Base-by-base conservation (phyloP, 129 eudicot genomes). In the Chrysanthemum makinoi region DNA sequence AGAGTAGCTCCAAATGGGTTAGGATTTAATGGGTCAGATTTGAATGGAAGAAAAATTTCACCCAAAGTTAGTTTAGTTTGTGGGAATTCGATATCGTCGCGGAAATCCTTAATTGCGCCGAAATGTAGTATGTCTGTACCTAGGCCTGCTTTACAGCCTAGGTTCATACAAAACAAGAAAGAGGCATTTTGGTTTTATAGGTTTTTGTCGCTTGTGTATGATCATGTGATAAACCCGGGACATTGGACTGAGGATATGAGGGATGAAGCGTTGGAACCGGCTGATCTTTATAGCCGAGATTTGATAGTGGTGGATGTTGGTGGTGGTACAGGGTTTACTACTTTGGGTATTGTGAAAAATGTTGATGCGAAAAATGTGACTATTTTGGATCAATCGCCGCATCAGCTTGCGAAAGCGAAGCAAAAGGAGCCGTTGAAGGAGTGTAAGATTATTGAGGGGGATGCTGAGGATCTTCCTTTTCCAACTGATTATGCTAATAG, bases 381-480 rank as follows among this genome's bases (percentile, higher is more conserved):
- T 1, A 82, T 82, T 62, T 71, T 78, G 72, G 82, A 82, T 65
- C 86, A 82, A 55, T 82, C 86, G 4, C 82, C 83, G 61, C 86
- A 82, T 71, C 86, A 82, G 80, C 86, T 82, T 77, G 85, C 82
- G 6, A 77, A 68, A 59, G 85, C 80, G 1, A 80, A 80, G 56
- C 64, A 81, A 75, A 77, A 81, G 76, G 85, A 81, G 30, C 76
- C 85, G 0, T 73, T 81, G 69, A 77, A 81, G 67, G 85, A 81
- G 39, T 81, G 85, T 64, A 77, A 62, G 76, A 62, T 81, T 59
- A 68, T 81, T 47, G 85, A 77, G 46, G 86, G 86, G 33, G 86
- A 82, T 73, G 86, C 86, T 6, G 86, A 82, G 60, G 83, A 82
- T 82, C 86, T 82, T 56, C 86, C 86, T 3, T 82, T 82, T 48